Evolutionary conservation across 345 rosid genomes (phyloP).

Genomic region (Turnera subulata): DNA sequence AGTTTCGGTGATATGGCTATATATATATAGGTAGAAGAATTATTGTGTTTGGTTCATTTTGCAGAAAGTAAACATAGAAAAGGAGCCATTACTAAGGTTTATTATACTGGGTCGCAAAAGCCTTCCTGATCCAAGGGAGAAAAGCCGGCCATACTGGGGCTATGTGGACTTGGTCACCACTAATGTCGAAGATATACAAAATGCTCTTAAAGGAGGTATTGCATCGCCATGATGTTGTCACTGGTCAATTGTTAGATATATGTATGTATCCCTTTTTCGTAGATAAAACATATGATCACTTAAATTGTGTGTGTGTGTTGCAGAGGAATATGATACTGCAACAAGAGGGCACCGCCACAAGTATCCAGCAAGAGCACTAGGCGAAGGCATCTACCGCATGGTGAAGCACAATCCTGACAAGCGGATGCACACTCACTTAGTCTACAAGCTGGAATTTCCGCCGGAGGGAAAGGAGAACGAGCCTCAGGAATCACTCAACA

Average conservation of each 20-base stretch:
- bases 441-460: constrained; percentile 72
- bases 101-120: constrained; percentile 65
- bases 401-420: constrained; percentile 47
- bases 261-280: not conserved
- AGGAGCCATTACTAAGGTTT: constrained; percentile 51
- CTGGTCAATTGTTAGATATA: no score
- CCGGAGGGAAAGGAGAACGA: constrained; percentile 28
- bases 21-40: no score
- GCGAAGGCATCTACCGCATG: constrained; percentile 75
- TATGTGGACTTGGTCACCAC: constrained; percentile 69
- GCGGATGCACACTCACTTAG: constrained; percentile 57
- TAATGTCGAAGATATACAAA: constrained; percentile 46
- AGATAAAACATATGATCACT: not conserved
- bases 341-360: constrained; percentile 54
- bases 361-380: constrained; percentile 50
- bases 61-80: constrained; percentile 56
- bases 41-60: no score
- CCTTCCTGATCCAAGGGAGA: constrained; percentile 63
- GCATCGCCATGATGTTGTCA: not conserved
- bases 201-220: constrained; percentile 59
- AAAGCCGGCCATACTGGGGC: constrained; percentile 63
- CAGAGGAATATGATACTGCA: constrained; percentile 65
- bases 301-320: not conserved
- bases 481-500: constrained; percentile 64
- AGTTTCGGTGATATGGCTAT: no score